Percentiles rank a stretch among this genome's conserved stretches.
Evolutionary conservation across 306 rosid genomes (phyloP).

Genomic region (Lablab purpureus): DNA sequence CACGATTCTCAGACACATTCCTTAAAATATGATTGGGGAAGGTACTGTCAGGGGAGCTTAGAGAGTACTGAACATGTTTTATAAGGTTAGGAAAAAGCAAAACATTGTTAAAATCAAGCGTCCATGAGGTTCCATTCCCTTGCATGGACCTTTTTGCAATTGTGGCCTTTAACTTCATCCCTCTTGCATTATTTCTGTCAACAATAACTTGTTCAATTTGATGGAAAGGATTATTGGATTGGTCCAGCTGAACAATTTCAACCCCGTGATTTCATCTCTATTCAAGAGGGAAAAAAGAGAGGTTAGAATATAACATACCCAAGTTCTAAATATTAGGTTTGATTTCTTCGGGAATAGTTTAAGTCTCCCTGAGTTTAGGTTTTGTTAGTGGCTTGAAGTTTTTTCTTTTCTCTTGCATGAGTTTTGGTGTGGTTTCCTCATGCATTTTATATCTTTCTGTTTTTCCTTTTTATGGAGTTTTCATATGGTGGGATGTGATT

Average conservation of each 20-base stretch:
- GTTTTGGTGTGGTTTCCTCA: too few species aligned
- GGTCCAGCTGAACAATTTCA: constrained; percentile 71
- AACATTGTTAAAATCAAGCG: constrained; percentile 62
- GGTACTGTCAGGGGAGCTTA: constrained; percentile 39
- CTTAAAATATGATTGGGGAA: constrained; percentile 72
- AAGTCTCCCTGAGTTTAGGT: too few species aligned
- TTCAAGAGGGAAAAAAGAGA: neutral
- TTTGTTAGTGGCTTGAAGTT: too few species aligned
- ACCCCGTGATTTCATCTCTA: constrained; percentile 49
- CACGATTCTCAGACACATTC: constrained; percentile 65
- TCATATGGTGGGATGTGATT: too few species aligned
- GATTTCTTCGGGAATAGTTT: too few species aligned
- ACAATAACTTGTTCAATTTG: constrained; percentile 72
- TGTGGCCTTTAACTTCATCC: constrained; percentile 77
- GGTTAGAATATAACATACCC: neutral
- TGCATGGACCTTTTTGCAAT: constrained; percentile 55
- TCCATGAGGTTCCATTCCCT: constrained; percentile 84
- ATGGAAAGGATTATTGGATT: constrained; percentile 64
- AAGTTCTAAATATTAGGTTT: too few species aligned
- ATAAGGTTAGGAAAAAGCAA: constrained; percentile 78
- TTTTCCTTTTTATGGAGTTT: too few species aligned
- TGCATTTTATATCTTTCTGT: too few species aligned
- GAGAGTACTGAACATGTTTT: constrained; percentile 76
- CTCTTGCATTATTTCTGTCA: constrained; percentile 73
- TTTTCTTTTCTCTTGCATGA: too few species aligned